Evolutionary conservation across 169 alveolate species (phyloP).

Genomic region (Eimeria necatrix): DNA sequence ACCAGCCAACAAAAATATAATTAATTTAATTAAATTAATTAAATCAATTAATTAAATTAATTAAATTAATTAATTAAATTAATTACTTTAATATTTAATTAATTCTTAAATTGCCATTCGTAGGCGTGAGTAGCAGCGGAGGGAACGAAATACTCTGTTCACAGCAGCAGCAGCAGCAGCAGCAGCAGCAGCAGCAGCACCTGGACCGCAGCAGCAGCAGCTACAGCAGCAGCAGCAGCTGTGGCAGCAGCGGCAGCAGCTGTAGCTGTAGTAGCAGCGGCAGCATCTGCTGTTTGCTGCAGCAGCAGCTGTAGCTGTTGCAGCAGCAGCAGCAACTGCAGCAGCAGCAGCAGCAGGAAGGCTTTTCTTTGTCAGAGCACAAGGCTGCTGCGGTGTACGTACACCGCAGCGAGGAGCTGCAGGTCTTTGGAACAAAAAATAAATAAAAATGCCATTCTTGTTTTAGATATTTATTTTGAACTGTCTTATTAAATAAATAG

Average conservation of each 20-base stretch:
- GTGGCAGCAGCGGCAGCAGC: not conserved
- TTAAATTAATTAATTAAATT: no score
- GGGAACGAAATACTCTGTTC: not conserved
- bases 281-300: not conserved
- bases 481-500: no score
- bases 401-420: not conserved
- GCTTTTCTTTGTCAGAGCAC: not conserved
- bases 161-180: slow-evolving; percentile 8
- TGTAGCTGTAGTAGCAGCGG: not conserved
- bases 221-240: not conserved
- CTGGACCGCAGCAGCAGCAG: not conserved
- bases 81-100: no score
- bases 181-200: not conserved
- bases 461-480: no score
- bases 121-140: no score
- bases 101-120: no score
- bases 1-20: slow-evolving; percentile 44
- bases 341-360: not conserved
- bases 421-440: not conserved
- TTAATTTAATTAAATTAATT: not conserved
- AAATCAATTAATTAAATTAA: not conserved
- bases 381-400: not conserved
- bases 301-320: not conserved
- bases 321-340: not conserved
- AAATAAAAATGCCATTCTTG: no score